phyloP scores from a whole-genome alignment of 148 eudicot genomes.

The Selenicereus undatus region DNA sequence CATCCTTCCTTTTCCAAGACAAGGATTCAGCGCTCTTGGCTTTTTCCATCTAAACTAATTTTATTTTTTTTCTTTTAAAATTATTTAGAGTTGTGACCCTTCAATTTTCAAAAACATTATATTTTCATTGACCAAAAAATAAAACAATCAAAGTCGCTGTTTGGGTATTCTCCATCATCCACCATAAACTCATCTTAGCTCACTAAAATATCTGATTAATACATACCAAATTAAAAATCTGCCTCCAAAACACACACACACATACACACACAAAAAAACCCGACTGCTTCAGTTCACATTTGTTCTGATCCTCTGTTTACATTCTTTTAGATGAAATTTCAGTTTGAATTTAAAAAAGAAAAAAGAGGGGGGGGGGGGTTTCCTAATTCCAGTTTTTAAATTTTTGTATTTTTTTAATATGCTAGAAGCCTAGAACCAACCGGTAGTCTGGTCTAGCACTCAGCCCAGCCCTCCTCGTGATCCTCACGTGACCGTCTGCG shows the following conservation, averaged over 20 bases:
- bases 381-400: neutral
- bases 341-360: neutral
- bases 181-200: neutral
- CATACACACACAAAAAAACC: neutral
- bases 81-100: neutral
- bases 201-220: neutral
- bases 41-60: neutral
- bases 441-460: conserved; percentile 13
- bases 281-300: neutral
- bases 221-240: neutral
- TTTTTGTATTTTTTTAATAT: neutral
- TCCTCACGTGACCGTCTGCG: conserved; percentile 20
- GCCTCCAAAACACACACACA: neutral
- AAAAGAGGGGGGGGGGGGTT: too few species aligned
- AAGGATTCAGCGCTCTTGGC: neutral
- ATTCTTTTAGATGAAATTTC: neutral
- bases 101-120: neutral
- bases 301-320: neutral
- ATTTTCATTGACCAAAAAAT: neutral
- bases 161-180: neutral
- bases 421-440: too few species aligned
- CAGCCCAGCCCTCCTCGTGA: conserved; percentile 68
- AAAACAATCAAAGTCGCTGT: neutral
- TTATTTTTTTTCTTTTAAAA: neutral
- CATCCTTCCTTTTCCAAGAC: neutral